A percentile compares a stretch with the other conserved stretches of the same genome.
These are phyloP conservation scores for Candida orba DNA, from an alignment of 805 yeast genomes.

Conservation along the genomic window DNA sequence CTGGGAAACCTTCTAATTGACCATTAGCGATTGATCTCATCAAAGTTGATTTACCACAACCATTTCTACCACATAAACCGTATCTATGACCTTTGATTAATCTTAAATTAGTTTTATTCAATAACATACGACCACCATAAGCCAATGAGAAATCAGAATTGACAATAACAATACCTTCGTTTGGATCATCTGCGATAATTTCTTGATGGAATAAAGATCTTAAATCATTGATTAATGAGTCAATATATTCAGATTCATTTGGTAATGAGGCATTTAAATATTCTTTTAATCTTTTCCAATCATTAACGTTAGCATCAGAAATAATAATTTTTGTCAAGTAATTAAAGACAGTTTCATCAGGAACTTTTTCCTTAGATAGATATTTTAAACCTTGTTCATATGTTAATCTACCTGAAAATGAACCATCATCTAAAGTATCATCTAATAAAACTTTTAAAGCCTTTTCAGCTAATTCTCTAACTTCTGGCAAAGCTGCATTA, in stretches of 20 bases:
- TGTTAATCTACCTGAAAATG: constrained; percentile 69
- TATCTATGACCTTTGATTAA: constrained; percentile 92
- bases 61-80: constrained; percentile 97
- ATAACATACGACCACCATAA: constrained; percentile 94
- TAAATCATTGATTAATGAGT: constrained; percentile 38
- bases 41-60: constrained; percentile 97
- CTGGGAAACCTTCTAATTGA: constrained; percentile 96
- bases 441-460: constrained; percentile 77
- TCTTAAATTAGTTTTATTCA: constrained; percentile 86
- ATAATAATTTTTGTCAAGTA: constrained; percentile 50
- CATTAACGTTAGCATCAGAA: constrained; percentile 65
- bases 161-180: constrained; percentile 86
- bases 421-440: constrained; percentile 69
- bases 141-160: constrained; percentile 94
- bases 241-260: constrained; percentile 35
- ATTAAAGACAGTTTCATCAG: constrained; percentile 33
- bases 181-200: constrained; percentile 50
- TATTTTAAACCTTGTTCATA: constrained; percentile 45
- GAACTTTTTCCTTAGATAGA: constrained; percentile 24
- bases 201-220: constrained; percentile 48
- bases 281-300: constrained; percentile 56
- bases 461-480: constrained; percentile 84
- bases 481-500: constrained; percentile 93
- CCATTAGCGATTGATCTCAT: constrained; percentile 97
- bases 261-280: constrained; percentile 39